Evolutionary conservation across 129 eudicot species (phyloP).

Genomic region (Flaveria robusta): DNA sequence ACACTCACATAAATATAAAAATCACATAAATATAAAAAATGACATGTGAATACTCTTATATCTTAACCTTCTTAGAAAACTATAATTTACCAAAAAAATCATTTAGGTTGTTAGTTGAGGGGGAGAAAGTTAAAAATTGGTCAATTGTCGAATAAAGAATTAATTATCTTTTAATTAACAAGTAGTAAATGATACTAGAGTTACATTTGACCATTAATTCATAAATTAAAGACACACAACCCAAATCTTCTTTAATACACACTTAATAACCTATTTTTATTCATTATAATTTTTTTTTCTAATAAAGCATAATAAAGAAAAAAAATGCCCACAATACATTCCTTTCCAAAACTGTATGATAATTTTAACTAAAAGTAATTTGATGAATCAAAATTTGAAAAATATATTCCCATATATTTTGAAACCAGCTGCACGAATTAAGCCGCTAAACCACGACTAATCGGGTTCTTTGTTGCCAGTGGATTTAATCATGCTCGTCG

Average conservation of each 20-base stretch:
- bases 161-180: constrained; percentile 25
- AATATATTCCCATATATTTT: no score
- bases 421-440: no score
- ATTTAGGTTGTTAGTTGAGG: not conserved
- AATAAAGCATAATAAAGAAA: not conserved
- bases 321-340: constrained; percentile 12
- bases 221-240: constrained; percentile 25
- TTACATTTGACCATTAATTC: constrained; percentile 36
- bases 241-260: constrained; percentile 33
- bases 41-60: no score
- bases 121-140: constrained; percentile 19
- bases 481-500: no score
- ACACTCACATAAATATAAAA: no score
- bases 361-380: not conserved
- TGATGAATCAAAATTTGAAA: not conserved
- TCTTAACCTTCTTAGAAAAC: not conserved
- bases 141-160: constrained; percentile 24
- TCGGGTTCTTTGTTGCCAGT: no score
- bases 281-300: not conserved
- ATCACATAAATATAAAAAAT: no score
- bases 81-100: constrained; percentile 1
- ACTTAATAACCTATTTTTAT: constrained; percentile 6
- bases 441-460: no score
- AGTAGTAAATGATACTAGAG: constrained; percentile 35
- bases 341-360: constrained; percentile 8